Base-by-base conservation (phyloP, 208 protist species). In the Acanthamoeba divionensis region DNA sequence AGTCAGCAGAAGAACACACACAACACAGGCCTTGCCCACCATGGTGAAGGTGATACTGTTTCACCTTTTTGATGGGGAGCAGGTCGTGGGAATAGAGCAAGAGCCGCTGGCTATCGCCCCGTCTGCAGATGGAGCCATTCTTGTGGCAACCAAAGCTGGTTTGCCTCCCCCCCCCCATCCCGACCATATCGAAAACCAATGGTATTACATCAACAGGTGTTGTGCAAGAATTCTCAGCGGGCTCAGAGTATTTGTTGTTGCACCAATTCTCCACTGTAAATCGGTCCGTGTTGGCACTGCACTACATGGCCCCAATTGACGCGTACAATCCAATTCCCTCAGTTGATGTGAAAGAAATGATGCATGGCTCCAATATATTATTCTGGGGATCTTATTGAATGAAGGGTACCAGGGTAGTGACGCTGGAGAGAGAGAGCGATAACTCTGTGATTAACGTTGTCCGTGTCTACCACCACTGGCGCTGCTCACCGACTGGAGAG, bases 31-130 rank as follows among this genome's bases (percentile, higher is more conserved):
- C n/a, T n/a, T n/a, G n/a, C n/a, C n/a, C n/a, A n/a, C 47, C 26
- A 87, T 87, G 77, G 54, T 66, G 54, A 87, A 87, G 77, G 77
- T 87, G 77, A 66, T 87, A 33, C 77, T 87, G 3, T 66, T 87
- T 57, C 48, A 87, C 77, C 48, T 87, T 6, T 87, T 87, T 33
- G 52, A 62, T 66, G 77, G 77, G 54, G 55, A 87, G 77, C 77
- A 87, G 36, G 77, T 87, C 55, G 54, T 87, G 54, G 77, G 77
- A 31, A 87, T 87, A 36, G 36, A 87, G 13, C 55, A 87, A 38
- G 77, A 87, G 36, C 77, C 77, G 8, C 55, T 87, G 12, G 48
- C 54, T 41, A 87, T 66, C 29, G 38, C 48, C 0, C n/a, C n/a
- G n/a, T 12, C n/a, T 45, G 77, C 54, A 38, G 12, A 36, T 21